Base-by-base conservation (phyloP, 306 rosid genomes). In the Clitoria ternatea region DNA sequence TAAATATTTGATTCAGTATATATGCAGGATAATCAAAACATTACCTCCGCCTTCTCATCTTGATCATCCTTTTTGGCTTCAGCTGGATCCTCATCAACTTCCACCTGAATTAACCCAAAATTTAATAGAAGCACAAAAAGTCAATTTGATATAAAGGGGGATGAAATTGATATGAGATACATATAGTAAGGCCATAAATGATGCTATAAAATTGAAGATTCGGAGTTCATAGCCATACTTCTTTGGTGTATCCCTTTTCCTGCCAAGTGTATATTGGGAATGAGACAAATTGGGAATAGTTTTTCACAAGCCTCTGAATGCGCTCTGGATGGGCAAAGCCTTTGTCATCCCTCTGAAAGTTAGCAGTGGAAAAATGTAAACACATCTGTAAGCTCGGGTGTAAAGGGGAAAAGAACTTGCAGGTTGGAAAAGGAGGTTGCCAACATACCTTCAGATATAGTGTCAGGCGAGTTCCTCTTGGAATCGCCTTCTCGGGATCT, bases 231-330 rank as follows among this genome's bases (percentile, higher is more conserved):
- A 61, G 40, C 8, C 66, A 70, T 77, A 89, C 99, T 83, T 95
- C 99, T 80, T 87, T 87, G 50, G 99, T 89, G 79, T 66, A 85
- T 18, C 96, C 99, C 73, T 91, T 89, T 81, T 95, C 97, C 83
- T 95, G 87, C 99, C 99, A 95, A 7, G 89, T 89, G 86, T 87
- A 95, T 72, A 95, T 89, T 6, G 96, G 97, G 84, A 91, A 95
- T 59, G 97, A 87, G 66, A 95, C 96, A 78, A 95, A 95, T 45
- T 87, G 96, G 26, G 99, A 95, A 80, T 95, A 91, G 80, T 91
- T 89, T 77, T 86, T 95, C 40, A 95, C 90, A 81, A 91, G 97
- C 83, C 80, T 91, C 81, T 91, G 74, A 83, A 95, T 79, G 29
- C 91, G 82, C 76, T 91, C 99, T 24, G 96, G 95, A 78, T 91